These are phyloP conservation scores for Cucurbita ficifolia DNA, from an alignment of 306 rosid genomes.

Conservation along the genomic window DNA sequence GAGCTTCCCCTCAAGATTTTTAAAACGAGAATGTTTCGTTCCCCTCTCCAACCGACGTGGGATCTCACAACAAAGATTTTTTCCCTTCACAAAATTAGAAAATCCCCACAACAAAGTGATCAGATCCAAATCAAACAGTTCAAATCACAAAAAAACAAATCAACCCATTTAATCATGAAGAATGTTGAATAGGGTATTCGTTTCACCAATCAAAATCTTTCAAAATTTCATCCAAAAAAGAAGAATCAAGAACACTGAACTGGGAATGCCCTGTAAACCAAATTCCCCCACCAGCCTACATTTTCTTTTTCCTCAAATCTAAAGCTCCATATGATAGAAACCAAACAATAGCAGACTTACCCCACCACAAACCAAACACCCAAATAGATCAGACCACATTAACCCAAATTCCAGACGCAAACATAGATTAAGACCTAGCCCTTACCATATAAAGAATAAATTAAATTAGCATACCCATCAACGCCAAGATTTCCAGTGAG, in stretches of 20 bases:
- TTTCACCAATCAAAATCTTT: neutral
- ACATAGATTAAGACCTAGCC: neutral
- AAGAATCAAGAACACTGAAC: neutral
- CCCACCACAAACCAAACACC: conserved; percentile 8
- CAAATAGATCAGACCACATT: neutral
- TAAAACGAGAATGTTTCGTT: no score
- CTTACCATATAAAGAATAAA: neutral
- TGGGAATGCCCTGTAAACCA: neutral
- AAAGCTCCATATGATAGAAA: neutral
- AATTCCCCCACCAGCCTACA: neutral
- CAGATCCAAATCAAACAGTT: neutral
- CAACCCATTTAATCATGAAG: neutral
- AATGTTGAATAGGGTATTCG: neutral
- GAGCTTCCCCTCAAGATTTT: no score
- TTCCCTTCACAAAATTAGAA: neutral
- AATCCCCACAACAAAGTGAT: neutral
- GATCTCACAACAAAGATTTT: neutral
- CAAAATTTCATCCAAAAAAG: neutral
- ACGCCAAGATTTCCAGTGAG: neutral
- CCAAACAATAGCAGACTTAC: neutral
- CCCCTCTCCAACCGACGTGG: no score
- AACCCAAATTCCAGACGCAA: neutral
- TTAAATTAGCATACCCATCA: neutral
- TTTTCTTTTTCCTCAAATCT: neutral
- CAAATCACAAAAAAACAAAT: neutral